Evolutionary conservation across 2,329 filamentous ascomycete genomes (phyloP).

Genomic region (Aspergillus ibericus): DNA sequence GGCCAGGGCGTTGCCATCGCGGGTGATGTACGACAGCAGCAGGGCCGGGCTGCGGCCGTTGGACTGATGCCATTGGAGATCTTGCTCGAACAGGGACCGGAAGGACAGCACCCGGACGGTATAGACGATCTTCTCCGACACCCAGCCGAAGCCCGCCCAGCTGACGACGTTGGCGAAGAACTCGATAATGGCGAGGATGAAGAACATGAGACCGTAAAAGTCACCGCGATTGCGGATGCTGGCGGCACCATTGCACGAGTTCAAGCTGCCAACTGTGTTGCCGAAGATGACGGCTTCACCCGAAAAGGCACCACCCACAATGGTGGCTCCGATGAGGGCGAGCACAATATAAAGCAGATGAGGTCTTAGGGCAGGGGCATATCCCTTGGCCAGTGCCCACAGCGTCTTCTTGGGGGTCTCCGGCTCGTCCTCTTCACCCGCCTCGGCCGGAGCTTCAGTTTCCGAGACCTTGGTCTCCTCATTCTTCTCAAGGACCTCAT

Average conservation of each 20-base stretch:
- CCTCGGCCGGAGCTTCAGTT: conserved; percentile 17
- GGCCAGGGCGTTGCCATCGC: conserved; percentile 65
- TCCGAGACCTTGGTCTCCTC: conserved; percentile 18
- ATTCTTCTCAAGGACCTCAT: conserved; percentile 7
- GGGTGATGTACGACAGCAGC: conserved; percentile 67
- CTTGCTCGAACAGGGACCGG: conserved; percentile 64
- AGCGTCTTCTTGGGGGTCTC: conserved; percentile 28
- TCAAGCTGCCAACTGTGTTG: conserved; percentile 59
- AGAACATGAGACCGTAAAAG: conserved; percentile 60
- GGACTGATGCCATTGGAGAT: conserved; percentile 70
- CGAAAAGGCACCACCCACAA: conserved; percentile 60
- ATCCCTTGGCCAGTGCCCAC: conserved; percentile 30
- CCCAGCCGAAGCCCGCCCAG: conserved; percentile 57
- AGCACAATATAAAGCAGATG: conserved; percentile 48
- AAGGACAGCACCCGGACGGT: conserved; percentile 64
- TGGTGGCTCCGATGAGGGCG: conserved; percentile 52
- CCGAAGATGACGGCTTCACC: conserved; percentile 62
- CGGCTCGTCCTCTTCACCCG: conserved; percentile 29
- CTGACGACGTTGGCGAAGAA: conserved; percentile 63
- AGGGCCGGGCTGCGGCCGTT: conserved; percentile 60
- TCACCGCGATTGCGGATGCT: conserved; percentile 52
- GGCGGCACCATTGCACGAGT: conserved; percentile 51
- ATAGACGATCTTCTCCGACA: conserved; percentile 66
- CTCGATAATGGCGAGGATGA: conserved; percentile 60
- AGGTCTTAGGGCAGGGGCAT: conserved; percentile 33